These are phyloP conservation scores for Orbilia blumenaviensis DNA, from an alignment of 2,329 filamentous ascomycete species.

Conservation along the genomic window DNA sequence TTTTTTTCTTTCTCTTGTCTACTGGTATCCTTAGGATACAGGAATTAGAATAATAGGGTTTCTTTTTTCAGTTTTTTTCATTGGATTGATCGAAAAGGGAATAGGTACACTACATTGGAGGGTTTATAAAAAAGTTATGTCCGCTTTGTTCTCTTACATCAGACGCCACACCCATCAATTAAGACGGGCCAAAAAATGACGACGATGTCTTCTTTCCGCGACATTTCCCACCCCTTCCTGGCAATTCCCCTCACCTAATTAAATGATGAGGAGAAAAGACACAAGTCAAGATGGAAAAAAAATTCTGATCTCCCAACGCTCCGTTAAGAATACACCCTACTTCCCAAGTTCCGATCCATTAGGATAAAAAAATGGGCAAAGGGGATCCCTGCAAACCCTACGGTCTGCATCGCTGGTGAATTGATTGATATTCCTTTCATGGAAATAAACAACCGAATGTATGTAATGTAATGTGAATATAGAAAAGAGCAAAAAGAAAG, in stretches of 20 bases:
- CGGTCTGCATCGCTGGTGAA: slow-evolving; percentile 77
- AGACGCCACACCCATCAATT: slow-evolving; percentile 51
- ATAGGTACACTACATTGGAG: background rate
- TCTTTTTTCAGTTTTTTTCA: too few relatives aligned
- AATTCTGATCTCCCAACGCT: slow-evolving; percentile 76
- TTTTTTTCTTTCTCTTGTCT: too few relatives aligned
- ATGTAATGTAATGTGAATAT: too few relatives aligned
- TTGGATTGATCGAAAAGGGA: background rate
- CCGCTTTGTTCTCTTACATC: slow-evolving; percentile 60
- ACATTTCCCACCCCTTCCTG: slow-evolving; percentile 18
- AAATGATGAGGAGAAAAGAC: slow-evolving; percentile 38
- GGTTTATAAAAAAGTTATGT: slow-evolving; percentile 31
- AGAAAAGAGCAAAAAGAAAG: background rate
- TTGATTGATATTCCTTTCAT: slow-evolving; percentile 56
- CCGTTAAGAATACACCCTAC: slow-evolving; percentile 79
- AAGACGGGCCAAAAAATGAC: slow-evolving; percentile 41
- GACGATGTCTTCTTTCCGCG: slow-evolving; percentile 51
- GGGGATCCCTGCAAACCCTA: slow-evolving; percentile 76
- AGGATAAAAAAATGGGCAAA: slow-evolving; percentile 63
- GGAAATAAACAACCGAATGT: too few relatives aligned
- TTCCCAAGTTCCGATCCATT: slow-evolving; percentile 29
- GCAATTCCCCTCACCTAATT: background rate
- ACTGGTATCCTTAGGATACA: too few relatives aligned
- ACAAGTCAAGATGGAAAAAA: slow-evolving; percentile 55
- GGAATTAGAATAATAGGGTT: too few relatives aligned